Base-by-base conservation (phyloP, 1,284 basidiomycete genomes). In the Ceratobasidium sp. region DNA sequence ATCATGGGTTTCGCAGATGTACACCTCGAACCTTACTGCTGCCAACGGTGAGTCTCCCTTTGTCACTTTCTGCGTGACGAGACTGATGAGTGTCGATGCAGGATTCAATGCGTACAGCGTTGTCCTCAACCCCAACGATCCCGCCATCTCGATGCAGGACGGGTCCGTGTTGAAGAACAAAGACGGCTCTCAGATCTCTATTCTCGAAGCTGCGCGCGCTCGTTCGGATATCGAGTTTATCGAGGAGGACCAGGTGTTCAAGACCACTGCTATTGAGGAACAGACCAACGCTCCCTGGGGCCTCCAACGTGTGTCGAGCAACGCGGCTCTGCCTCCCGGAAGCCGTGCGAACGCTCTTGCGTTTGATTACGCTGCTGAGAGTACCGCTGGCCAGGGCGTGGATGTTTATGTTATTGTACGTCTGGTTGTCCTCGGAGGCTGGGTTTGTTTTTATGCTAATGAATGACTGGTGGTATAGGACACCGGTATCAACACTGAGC, bases 401-500 rank as follows among this genome's bases (percentile, higher is more conserved):
- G 78, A 78, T 39, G 78, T 78, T 28, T 78, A 78, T 37, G 71
- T 78, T 10, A 35, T 78, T 35, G 67, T 71, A 31, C 6, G 67
- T 49, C n/a, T 17, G 8, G 23, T 33, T 6, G 28, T 6, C 10
- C 23, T 31, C 15, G 4, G 53, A 56, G 23, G 4, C 8, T 54
- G 33, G 20, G 13, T 45, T 45, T 71, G 39, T 58, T 53, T 39
- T 5, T 11, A 13, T 39, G 28, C 23, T 65, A 2, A 47, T 31
- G 28, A 26, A 13, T 71, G 13, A 26, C 20, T 47, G 35, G 37
- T 8, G 15, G 8, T 10, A 23, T 17, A 71, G 69, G 78, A 79
- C 39, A 79, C 78, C 23, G 78, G 78, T 37, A 60, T 79, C 28
- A 69, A 89, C 83, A 85, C 88, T 76, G 83, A 87, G 74, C 89